Evolutionary conservation across 148 eudicot species (phyloP), one percentile per base, ranked within the genome.

Genomic region (Euryodendron excelsum): DNA sequence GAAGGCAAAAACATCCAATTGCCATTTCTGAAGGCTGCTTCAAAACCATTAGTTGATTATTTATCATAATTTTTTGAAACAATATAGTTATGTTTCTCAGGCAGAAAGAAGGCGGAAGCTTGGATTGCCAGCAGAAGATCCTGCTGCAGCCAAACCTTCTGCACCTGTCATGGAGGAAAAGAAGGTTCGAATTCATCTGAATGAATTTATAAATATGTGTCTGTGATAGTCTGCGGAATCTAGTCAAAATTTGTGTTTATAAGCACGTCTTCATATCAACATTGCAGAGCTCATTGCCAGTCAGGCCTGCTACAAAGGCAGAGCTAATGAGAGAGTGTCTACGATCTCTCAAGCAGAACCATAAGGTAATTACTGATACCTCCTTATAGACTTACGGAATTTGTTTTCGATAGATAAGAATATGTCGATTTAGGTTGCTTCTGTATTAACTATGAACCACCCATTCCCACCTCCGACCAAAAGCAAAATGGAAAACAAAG

Each of bases 251-350:
- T 55, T 75, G 66, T 61, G 31, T 33, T 78, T 65, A 13, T 21
- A 37, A 74, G 48, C 41, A 28, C 30, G 44, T 74, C 56, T 66
- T 74, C 67, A 23, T 55, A 37, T 63, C 6, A 33, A 53, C 47
- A 65, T 78, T 79, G 72, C 95, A 96, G 99, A 89, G 87, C 65
- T 75, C 69, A 23, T 83, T 96, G 86, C 99, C 99, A 37, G 82
- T 96, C 71, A 91, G 93, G 82, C 95, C 98, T 78, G 92, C 93
- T 53, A 86, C 98, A 67, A 92, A 93, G 85, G 90, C 91, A 78
- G 99, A 96, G 76, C 92, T 84, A 76, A 96, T 96, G 99, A 93
- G 99, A 82, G 99, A 96, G 86, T 93, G 94, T 74, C 88, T 96
- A 20, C 85, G 99, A 73, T 89, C 92, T 25, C 93, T 96, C 0